Evolutionary conservation across 257 asterid genomes (phyloP).

Genomic region (Prunella vulgaris): DNA sequence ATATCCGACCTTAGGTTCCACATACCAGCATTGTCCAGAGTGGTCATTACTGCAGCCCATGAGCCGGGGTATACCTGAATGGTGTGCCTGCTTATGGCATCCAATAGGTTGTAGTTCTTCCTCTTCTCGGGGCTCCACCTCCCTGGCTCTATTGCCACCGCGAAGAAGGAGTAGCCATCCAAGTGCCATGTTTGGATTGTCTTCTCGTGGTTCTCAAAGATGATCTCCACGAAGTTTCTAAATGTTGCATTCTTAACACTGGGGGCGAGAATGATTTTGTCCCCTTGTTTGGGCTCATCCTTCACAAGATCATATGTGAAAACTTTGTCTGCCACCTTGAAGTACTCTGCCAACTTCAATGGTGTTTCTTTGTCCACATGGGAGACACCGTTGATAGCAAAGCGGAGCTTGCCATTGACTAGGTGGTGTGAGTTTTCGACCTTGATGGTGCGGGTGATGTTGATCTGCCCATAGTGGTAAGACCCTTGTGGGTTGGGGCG

Average conservation of each 20-base stretch:
- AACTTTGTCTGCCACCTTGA: conserved; percentile 26
- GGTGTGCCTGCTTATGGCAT: conserved; percentile 50
- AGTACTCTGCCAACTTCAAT: conserved; percentile 52
- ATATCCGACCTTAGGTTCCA: conserved; percentile 55
- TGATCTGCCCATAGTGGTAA: conserved; percentile 52
- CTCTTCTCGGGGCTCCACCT: conserved; percentile 54
- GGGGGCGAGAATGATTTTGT: conserved; percentile 16
- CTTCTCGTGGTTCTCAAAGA: conserved; percentile 49
- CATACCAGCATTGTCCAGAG: conserved; percentile 55
- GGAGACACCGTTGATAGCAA: conserved; percentile 44
- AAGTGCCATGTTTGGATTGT: conserved; percentile 48
- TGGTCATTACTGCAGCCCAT: conserved; percentile 55
- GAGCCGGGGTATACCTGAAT: conserved; percentile 57
- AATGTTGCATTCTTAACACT: conserved; percentile 43
- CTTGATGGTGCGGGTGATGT: conserved; percentile 59
- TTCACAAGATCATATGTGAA: conserved; percentile 37
- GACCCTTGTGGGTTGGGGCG: conserved; percentile 64
- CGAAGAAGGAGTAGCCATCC: conserved; percentile 56
- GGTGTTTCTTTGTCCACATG: conserved; percentile 47
- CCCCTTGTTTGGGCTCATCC: conserved; percentile 30
- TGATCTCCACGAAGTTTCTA: conserved; percentile 43
- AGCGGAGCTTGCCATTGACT: conserved; percentile 44
- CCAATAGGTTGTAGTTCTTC: conserved; percentile 43
- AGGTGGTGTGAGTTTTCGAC: conserved; percentile 23
- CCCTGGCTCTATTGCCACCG: conserved; percentile 52